Percentiles rank a stretch among this genome's conserved stretches.
Evolutionary conservation across 139 green algal species (phyloP).

Genomic region (Micractinium sp.): DNA sequence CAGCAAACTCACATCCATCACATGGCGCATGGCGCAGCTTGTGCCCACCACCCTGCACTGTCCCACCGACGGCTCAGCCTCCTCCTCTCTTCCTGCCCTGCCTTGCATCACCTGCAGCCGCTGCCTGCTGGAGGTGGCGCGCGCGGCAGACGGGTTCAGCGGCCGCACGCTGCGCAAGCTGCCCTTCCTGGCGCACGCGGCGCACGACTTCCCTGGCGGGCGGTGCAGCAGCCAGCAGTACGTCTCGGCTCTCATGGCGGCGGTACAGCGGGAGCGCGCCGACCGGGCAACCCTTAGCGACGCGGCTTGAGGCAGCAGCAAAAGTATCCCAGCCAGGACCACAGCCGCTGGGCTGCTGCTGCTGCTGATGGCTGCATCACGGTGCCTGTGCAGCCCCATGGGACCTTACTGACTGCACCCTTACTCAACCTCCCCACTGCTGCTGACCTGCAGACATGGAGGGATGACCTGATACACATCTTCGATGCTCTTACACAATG

Average conservation of each 20-base stretch:
- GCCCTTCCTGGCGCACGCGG: conserved; percentile 81
- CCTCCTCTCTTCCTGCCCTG: neutral
- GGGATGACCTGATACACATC: too few relatives aligned
- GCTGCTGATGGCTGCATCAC: neutral
- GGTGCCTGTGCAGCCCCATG: neutral
- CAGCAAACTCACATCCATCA: too few relatives aligned
- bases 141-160: conserved; percentile 69
- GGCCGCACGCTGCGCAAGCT: conserved; percentile 81
- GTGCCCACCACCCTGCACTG: too few relatives aligned
- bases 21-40: too few relatives aligned
- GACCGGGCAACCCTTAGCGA: conserved; percentile 3
- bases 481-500: too few relatives aligned
- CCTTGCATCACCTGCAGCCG: neutral
- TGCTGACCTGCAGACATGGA: too few relatives aligned
- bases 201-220: conserved; percentile 10
- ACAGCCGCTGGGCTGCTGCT: neutral
- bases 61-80: too few relatives aligned
- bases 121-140: conserved; percentile 54
- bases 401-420: neutral
- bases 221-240: conserved; percentile 19
- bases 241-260: conserved; percentile 10
- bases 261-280: conserved; percentile 22
- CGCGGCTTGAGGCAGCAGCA: neutral
- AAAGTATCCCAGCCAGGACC: neutral
- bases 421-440: neutral